These are phyloP conservation scores for Boeremia lycopersici DNA, from an alignment of 2,329 filamentous ascomycete species.

Conservation along the genomic window DNA sequence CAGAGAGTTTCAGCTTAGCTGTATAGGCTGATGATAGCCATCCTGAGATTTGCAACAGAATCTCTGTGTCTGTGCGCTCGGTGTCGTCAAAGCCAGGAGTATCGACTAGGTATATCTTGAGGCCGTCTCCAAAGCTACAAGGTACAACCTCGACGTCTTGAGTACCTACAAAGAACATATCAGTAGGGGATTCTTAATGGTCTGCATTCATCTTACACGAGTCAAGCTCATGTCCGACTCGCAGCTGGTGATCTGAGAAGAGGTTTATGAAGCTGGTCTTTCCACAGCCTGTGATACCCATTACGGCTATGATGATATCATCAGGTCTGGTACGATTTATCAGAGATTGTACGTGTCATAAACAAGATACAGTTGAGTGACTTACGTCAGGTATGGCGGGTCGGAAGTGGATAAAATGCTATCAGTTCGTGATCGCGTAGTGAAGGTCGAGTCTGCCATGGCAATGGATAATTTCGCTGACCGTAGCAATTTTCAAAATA, in stretches of 20 bases:
- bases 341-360: neutral
- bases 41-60: slow-evolving; percentile 51
- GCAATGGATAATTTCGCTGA: neutral
- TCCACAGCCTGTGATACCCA: slow-evolving; percentile 52
- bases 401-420: neutral
- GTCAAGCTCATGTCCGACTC: slow-evolving; percentile 14
- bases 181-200: neutral
- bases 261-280: slow-evolving; percentile 48
- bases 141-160: slow-evolving; percentile 5
- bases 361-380: neutral
- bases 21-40: slow-evolving; percentile 47
- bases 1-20: slow-evolving; percentile 24
- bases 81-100: slow-evolving; percentile 55
- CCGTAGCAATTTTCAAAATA: neutral
- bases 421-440: neutral
- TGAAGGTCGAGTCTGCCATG: neutral
- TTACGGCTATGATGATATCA: slow-evolving; percentile 41
- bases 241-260: slow-evolving; percentile 15
- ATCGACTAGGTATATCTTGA: slow-evolving; percentile 34
- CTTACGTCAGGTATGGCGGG: neutral
- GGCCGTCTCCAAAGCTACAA: slow-evolving; percentile 1
- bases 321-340: neutral
- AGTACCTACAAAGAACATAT: slow-evolving; percentile 1
- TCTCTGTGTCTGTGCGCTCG: slow-evolving; percentile 53
- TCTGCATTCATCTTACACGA: slow-evolving; percentile 1